Percentiles rank a stretch among this genome's conserved stretches.
These are phyloP conservation scores for Diaporthe destruens DNA, from an alignment of 2,329 filamentous ascomycete genomes.

Conservation along the genomic window DNA sequence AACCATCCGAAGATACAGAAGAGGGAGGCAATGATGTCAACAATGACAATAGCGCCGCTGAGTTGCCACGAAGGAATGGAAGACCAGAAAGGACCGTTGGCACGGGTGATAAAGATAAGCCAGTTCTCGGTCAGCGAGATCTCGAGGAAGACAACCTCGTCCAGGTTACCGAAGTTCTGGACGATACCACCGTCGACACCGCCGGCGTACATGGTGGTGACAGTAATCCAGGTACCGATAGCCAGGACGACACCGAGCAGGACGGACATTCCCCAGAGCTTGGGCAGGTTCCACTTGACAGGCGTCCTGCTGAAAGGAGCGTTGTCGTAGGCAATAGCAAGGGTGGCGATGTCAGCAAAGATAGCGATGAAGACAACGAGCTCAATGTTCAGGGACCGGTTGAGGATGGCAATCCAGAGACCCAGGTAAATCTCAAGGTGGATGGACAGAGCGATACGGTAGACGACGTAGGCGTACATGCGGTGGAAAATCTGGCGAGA, in stretches of 20 bases:
- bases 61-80: conserved; percentile 91
- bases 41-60: conserved; percentile 79
- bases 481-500: conserved; percentile 96
- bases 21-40: conserved; percentile 86
- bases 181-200: conserved; percentile 84
- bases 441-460: conserved; percentile 92
- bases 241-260: conserved; percentile 85
- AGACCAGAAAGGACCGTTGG: conserved; percentile 93
- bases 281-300: conserved; percentile 95
- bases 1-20: conserved; percentile 92
- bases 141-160: conserved; percentile 88
- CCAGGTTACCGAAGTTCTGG: conserved; percentile 86
- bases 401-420: conserved; percentile 90
- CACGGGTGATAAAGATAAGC: conserved; percentile 96
- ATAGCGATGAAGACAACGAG: conserved; percentile 95
- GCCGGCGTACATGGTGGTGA: conserved; percentile 84
- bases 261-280: conserved; percentile 93
- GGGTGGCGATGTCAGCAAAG: conserved; percentile 91
- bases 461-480: conserved; percentile 96
- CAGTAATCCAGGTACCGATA: conserved; percentile 87
- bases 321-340: conserved; percentile 94
- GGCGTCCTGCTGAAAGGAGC: conserved; percentile 87
- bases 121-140: conserved; percentile 94
- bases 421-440: conserved; percentile 93
- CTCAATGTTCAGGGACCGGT: conserved; percentile 86